These are phyloP conservation scores for Capsicum rhomboideum DNA, from an alignment of 257 asterid genomes.

Conservation along the genomic window DNA sequence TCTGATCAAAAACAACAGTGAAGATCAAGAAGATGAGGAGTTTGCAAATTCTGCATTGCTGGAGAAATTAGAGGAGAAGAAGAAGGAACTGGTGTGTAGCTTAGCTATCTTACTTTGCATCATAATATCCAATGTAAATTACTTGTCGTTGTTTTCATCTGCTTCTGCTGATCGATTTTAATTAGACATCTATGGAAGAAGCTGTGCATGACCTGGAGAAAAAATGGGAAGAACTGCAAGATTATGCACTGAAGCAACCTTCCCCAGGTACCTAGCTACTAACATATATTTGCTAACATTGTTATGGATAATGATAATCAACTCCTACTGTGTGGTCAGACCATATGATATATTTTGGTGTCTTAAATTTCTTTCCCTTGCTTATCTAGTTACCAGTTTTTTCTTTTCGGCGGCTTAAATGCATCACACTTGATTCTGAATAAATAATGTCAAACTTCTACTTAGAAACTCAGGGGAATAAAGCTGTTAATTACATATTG, in stretches of 20 bases:
- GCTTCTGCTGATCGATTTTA: slow-evolving; percentile 9
- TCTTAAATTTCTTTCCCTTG: background rate
- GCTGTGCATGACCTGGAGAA: slow-evolving; percentile 54
- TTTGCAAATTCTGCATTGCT: slow-evolving; percentile 31
- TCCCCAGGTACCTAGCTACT: slow-evolving; percentile 52
- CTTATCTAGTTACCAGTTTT: background rate
- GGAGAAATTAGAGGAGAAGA: slow-evolving; percentile 64
- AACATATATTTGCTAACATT: background rate
- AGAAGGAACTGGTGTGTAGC: slow-evolving; percentile 54
- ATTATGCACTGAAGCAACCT: slow-evolving; percentile 63
- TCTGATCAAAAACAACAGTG: slow-evolving; percentile 22
- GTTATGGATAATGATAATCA: background rate
- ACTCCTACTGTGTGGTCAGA: background rate
- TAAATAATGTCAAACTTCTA: background rate
- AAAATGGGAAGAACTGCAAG: slow-evolving; percentile 68
- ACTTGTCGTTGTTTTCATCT: background rate
- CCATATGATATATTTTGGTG: background rate
- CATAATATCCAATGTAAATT: background rate
- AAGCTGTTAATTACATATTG: background rate
- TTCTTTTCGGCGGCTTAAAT: background rate
- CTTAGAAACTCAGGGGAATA: background rate
- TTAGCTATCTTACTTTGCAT: background rate
- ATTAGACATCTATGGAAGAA: slow-evolving; percentile 57
- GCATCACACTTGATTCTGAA: background rate
- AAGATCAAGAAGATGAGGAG: slow-evolving; percentile 42